Percentiles rank a stretch among this genome's conserved stretches.
Conservation (phyloP, 352 stramenopile species). For the Paralagenidium karlingii region DNA sequence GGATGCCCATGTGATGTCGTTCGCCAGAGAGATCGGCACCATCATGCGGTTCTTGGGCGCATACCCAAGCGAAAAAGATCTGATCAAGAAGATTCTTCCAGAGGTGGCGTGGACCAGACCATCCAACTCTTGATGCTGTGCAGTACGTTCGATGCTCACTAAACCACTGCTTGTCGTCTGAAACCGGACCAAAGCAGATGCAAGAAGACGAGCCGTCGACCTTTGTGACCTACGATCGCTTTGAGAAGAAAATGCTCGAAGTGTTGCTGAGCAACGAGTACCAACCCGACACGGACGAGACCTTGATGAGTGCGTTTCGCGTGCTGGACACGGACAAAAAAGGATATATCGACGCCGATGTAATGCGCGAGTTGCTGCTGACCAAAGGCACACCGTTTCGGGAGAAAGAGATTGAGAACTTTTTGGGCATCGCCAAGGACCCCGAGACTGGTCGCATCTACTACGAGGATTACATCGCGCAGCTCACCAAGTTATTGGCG, state of each 20-base stretch:
- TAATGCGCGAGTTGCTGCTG: constrained; percentile 80
- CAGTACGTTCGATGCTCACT: not conserved
- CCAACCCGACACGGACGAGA: constrained; percentile 79
- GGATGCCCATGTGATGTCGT: not conserved
- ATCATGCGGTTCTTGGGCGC: constrained; percentile 86
- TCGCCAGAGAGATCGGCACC: constrained; percentile 67
- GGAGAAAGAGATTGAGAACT: constrained; percentile 85
- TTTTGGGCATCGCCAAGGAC: constrained; percentile 74
- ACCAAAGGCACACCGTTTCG: constrained; percentile 85
- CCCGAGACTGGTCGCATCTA: constrained; percentile 80
- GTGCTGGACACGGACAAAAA: constrained; percentile 67
- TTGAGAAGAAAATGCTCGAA: constrained; percentile 90
- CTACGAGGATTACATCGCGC: constrained; percentile 87
- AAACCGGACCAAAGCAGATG: constrained; percentile 54
- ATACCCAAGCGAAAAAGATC: constrained; percentile 84
- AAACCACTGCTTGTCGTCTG: not conserved
- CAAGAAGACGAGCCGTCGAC: constrained; percentile 85
- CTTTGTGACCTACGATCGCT: constrained; percentile 83
- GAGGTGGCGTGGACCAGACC: constrained; percentile 24
- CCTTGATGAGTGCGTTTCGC: constrained; percentile 69
- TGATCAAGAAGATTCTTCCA: constrained; percentile 86
- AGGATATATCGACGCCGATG: constrained; percentile 82
- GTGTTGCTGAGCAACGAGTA: constrained; percentile 83
- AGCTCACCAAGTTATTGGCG: constrained; percentile 17
- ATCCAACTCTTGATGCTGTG: not conserved